Percentiles rank a stretch among this genome's conserved stretches.
Conservation (phyloP, 306 rosid species). For the Trifolium repens region DNA sequence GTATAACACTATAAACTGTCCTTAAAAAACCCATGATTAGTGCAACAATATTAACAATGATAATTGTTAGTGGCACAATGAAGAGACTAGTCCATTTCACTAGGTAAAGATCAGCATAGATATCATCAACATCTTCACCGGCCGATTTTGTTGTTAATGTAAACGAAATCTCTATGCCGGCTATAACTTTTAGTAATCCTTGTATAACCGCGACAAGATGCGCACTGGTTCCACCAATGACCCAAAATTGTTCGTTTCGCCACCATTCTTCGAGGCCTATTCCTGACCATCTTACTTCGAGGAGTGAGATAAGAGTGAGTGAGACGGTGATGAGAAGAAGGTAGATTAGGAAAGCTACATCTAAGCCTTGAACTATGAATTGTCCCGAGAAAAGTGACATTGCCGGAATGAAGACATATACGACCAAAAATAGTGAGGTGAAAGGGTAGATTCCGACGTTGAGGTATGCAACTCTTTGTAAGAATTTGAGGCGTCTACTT, state of each 20-base stretch:
- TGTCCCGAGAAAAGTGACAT: slow-evolving; percentile 71
- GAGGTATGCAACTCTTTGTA: slow-evolving; percentile 77
- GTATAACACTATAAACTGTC: slow-evolving; percentile 75
- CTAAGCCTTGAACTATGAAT: slow-evolving; percentile 71
- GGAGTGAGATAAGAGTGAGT: slow-evolving; percentile 69
- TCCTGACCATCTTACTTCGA: slow-evolving; percentile 88
- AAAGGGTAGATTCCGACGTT: slow-evolving; percentile 84
- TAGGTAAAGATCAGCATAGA: slow-evolving; percentile 70
- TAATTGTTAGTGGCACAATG: slow-evolving; percentile 72
- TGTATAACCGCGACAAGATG: slow-evolving; percentile 83
- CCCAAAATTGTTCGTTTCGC: slow-evolving; percentile 90
- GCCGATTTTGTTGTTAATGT: slow-evolving; percentile 71
- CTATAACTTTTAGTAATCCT: slow-evolving; percentile 70
- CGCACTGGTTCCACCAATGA: slow-evolving; percentile 85
- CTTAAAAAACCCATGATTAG: slow-evolving; percentile 65
- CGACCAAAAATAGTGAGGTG: slow-evolving; percentile 71
- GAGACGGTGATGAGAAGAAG: slow-evolving; percentile 60
- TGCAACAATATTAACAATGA: slow-evolving; percentile 59
- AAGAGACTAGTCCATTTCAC: slow-evolving; percentile 89
- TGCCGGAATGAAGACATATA: slow-evolving; percentile 81
- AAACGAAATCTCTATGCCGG: slow-evolving; percentile 76
- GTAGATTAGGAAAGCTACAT: slow-evolving; percentile 57
- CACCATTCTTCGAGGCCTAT: slow-evolving; percentile 82
- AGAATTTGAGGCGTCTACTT: slow-evolving; percentile 76
- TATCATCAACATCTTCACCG: slow-evolving; percentile 62